Percentiles rank a stretch among this genome's conserved stretches.
phyloP scores from a whole-genome alignment of 73 alveolate species.

The Stentor coeruleus region DNA sequence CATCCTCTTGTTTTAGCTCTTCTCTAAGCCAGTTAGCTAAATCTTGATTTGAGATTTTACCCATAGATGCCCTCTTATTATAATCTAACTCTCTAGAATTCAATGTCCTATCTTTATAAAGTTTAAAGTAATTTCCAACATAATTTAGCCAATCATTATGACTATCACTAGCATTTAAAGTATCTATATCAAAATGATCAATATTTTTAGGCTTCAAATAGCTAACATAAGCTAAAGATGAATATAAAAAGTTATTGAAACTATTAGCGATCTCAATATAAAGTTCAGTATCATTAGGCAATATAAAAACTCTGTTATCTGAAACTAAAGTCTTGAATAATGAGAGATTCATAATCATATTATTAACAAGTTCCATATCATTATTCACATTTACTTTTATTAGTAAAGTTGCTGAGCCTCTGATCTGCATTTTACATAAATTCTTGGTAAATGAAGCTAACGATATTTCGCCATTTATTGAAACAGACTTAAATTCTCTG shows the following conservation, averaged over 20 bases:
- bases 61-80: not conserved
- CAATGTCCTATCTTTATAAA: not conserved
- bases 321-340: not conserved
- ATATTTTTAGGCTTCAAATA: not conserved
- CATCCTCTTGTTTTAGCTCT: not conserved
- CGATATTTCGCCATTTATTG: not conserved
- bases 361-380: not conserved
- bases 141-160: not conserved
- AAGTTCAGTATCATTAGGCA: not conserved
- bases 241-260: not conserved
- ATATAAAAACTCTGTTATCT: not conserved
- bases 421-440: not conserved
- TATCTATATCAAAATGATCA: not conserved
- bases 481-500: not conserved
- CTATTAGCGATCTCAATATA: conserved; percentile 1
- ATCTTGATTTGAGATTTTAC: not conserved
- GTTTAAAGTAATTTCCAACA: not conserved
- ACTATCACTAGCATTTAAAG: not conserved
- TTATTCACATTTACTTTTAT: not conserved
- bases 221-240: not conserved
- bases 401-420: not conserved
- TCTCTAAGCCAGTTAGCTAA: not conserved
- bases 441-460: not conserved
- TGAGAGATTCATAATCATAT: not conserved
- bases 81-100: not conserved